Conservation (phyloP, 2,329 filamentous ascomycete genomes). For the Exserohilum turcica region DNA sequence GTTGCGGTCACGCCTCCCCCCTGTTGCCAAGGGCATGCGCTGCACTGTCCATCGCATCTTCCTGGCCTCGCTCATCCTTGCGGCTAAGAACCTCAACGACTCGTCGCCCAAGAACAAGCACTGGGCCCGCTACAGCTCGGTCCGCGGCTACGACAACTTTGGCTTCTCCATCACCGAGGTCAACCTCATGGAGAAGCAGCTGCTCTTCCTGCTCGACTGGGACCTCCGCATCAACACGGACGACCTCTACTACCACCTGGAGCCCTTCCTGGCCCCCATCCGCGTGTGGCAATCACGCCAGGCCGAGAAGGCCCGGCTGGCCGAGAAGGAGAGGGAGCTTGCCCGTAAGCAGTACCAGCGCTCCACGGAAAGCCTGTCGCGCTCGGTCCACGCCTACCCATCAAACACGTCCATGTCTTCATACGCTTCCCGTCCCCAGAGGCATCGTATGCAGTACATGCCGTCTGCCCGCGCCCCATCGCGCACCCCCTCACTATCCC, state of each 20-base stretch:
- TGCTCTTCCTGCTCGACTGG: slow-evolving; percentile 94
- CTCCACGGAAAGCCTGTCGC: slow-evolving; percentile 48
- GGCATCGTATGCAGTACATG: slow-evolving; percentile 32
- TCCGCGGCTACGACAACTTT: slow-evolving; percentile 75
- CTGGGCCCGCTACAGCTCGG: slow-evolving; percentile 91
- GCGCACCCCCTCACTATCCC: slow-evolving; percentile 57
- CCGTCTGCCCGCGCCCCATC: slow-evolving; percentile 48
- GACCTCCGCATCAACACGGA: slow-evolving; percentile 83
- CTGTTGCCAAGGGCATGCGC: slow-evolving; percentile 92
- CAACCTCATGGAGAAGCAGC: slow-evolving; percentile 99
- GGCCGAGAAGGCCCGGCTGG: slow-evolving; percentile 59
- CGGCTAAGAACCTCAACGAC: slow-evolving; percentile 98
- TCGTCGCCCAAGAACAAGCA: slow-evolving; percentile 99
- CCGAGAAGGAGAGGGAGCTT: slow-evolving; percentile 50
- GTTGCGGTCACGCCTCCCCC: slow-evolving; percentile 82
- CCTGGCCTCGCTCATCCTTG: slow-evolving; percentile 79
- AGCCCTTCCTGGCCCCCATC: slow-evolving; percentile 86
- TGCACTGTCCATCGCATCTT: slow-evolving; percentile 99
- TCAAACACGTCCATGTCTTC: slow-evolving; percentile 41
- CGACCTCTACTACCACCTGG: slow-evolving; percentile 85
- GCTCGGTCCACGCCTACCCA: slow-evolving; percentile 43
- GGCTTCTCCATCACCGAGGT: slow-evolving; percentile 95
- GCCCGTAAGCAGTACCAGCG: slow-evolving; percentile 46
- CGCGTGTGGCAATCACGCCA: slow-evolving; percentile 63
- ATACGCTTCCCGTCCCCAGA: slow-evolving; percentile 37